These are phyloP conservation scores for Arthroderma sp. DNA, from an alignment of 2,329 filamentous ascomycete species.

Conservation along the genomic window DNA sequence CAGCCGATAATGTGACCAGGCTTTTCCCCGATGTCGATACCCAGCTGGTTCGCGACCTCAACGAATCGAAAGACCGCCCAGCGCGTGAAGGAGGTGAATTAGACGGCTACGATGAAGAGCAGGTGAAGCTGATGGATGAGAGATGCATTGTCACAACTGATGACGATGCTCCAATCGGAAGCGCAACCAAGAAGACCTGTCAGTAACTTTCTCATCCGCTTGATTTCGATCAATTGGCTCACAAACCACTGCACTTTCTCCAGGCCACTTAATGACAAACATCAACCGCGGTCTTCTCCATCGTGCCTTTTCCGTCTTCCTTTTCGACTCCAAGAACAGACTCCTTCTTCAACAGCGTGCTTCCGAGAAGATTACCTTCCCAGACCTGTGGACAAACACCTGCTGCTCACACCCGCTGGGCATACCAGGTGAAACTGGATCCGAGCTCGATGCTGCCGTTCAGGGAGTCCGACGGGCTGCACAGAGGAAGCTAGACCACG, in stretches of 20 bases:
- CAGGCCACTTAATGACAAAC: conserved; percentile 97
- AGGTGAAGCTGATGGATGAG: conserved; percentile 97
- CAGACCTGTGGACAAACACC: conserved; percentile 98
- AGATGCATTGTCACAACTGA: conserved; percentile 94
- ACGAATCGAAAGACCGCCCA: conserved; percentile 23
- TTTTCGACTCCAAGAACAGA: conserved; percentile 88
- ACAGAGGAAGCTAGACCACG: conserved; percentile 84
- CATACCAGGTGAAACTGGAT: conserved; percentile 80
- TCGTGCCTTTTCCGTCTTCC: conserved; percentile 93
- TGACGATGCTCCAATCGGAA: conserved; percentile 84
- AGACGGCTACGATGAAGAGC: conserved; percentile 88
- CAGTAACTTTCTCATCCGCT: conserved; percentile 16
- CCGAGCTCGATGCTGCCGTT: conserved; percentile 64
- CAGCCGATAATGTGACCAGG: conserved; percentile 70
- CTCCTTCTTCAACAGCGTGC: conserved; percentile 92
- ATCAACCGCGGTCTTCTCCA: conserved; percentile 92
- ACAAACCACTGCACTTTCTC: neutral
- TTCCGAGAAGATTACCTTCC: conserved; percentile 95
- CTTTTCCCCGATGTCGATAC: conserved; percentile 76
- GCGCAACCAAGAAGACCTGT: conserved; percentile 97
- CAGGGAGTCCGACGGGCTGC: conserved; percentile 83
- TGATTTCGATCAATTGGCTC: neutral
- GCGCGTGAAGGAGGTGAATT: conserved; percentile 53
- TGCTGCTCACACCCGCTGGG: conserved; percentile 96
- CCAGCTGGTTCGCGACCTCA: conserved; percentile 39